Conservation (phyloP, 306 rosid genomes). For the Vigna trinervia region DNA sequence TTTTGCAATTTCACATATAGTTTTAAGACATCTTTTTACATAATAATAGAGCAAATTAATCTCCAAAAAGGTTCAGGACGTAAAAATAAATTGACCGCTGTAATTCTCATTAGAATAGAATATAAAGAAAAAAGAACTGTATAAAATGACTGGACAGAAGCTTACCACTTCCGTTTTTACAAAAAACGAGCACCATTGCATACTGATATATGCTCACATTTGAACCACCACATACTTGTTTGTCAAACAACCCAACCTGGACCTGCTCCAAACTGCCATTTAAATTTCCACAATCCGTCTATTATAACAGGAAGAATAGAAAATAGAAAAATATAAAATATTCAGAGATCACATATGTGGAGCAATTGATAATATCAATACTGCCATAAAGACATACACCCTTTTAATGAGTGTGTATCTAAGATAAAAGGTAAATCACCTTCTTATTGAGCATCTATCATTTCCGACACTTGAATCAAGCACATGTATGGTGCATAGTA, state of each 20-base stretch:
- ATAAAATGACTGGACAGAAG: constrained; percentile 36
- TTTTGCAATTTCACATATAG: constrained; percentile 22
- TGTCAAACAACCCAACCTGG: constrained; percentile 88
- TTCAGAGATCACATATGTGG: constrained; percentile 33
- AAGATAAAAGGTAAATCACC: constrained; percentile 56
- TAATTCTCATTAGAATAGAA: constrained; percentile 29
- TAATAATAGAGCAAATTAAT: constrained; percentile 36
- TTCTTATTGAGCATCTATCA: constrained; percentile 60
- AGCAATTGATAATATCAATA: constrained; percentile 29
- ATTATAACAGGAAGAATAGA: constrained; percentile 54
- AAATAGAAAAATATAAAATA: constrained; percentile 26
- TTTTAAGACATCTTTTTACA: constrained; percentile 10
- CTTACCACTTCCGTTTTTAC: constrained; percentile 65
- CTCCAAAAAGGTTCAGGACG: constrained; percentile 11
- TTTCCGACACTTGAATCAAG: constrained; percentile 54
- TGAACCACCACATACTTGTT: constrained; percentile 79
- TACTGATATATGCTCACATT: constrained; percentile 84
- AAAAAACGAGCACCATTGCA: constrained; percentile 73
- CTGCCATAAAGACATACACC: background rate
- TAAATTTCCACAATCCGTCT: constrained; percentile 83
- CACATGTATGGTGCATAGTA: constrained; percentile 60
- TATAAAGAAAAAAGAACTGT: constrained; percentile 18
- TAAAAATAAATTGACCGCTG: constrained; percentile 19
- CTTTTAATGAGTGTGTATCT: background rate
- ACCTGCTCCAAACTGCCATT: constrained; percentile 99